Evolutionary conservation across 805 yeast species (phyloP), one percentile per base, ranked within the genome.

Genomic region (Candida maesae): DNA sequence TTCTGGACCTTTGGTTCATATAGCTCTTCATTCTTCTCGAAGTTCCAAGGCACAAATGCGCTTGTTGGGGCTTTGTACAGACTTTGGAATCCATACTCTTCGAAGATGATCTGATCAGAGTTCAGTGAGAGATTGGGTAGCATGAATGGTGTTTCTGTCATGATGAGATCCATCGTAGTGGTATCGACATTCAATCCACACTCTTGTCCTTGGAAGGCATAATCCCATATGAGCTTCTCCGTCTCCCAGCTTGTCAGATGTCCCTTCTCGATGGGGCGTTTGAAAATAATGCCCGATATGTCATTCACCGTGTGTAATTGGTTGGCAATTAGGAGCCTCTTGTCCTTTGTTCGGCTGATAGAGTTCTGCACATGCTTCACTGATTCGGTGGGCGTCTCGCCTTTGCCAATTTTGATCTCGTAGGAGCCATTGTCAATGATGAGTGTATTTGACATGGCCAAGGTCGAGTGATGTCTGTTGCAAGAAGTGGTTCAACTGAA

Each of bases 351-450:
- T 44, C 84, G 73, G 8, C 84, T 71, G 3, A 93, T 61, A 12
- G 88, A 74, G 54, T 93, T 93, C 18, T 81, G 78, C 1, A 86
- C 76, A 2, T 57, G 52, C 2, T 86, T 87, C 1, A 57, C 46
- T 0, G 61, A 55, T 35, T 60, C 57, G 2, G 66, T 67, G 3
- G 49, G 49, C 0, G 43, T 49, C 2, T 55, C 55, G 2, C 75
- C 63, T 29, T 59, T 62, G 0, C 89, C 91, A 30, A 76, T 69
- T 56, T 91, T 91, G 39, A 93, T 73, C 45, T 78, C 78, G 57
- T 85, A 85, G 0, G 95, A 81, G 1, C 99, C 99, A 68, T 93
- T 93, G 55, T 93, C 99, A 13, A 93, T 64, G 5, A 93, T 78
- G 20, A 91, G 49, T 6, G 63, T 64, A 25, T 25, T 32, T 13